Conservation (phyloP, 169 alveolate genomes). For the Blepharisma undulans region DNA sequence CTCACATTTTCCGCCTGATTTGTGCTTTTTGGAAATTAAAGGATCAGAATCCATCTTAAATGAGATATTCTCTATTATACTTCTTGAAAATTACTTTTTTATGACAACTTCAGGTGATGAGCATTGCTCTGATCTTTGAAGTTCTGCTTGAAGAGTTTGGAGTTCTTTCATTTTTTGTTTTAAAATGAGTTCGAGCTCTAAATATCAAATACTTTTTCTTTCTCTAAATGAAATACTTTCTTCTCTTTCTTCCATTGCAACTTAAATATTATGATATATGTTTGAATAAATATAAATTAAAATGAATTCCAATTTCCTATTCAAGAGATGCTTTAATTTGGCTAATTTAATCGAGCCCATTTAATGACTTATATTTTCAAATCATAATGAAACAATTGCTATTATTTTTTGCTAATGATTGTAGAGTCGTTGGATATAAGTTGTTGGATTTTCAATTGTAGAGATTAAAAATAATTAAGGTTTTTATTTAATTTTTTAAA, state of each 20-base stretch:
- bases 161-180: neutral
- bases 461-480: too few species aligned
- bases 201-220: neutral
- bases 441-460: too few species aligned
- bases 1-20: neutral
- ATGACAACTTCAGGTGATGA: neutral
- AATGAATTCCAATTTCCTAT: too few species aligned
- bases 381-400: too few species aligned
- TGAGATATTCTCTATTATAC: neutral
- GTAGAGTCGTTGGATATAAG: too few species aligned
- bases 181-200: neutral
- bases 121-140: neutral
- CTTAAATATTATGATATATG: neutral
- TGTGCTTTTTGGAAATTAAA: neutral
- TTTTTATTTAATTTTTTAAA: too few species aligned
- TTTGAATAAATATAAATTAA: too few species aligned
- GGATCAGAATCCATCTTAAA: neutral
- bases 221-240: neutral
- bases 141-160: neutral
- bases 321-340: too few species aligned
- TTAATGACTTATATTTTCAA: too few species aligned
- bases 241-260: neutral
- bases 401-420: too few species aligned
- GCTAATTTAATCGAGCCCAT: too few species aligned
- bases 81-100: neutral